Base-by-base conservation (phyloP, 2,329 filamentous ascomycete genomes). In the Xylaria sp. region DNA sequence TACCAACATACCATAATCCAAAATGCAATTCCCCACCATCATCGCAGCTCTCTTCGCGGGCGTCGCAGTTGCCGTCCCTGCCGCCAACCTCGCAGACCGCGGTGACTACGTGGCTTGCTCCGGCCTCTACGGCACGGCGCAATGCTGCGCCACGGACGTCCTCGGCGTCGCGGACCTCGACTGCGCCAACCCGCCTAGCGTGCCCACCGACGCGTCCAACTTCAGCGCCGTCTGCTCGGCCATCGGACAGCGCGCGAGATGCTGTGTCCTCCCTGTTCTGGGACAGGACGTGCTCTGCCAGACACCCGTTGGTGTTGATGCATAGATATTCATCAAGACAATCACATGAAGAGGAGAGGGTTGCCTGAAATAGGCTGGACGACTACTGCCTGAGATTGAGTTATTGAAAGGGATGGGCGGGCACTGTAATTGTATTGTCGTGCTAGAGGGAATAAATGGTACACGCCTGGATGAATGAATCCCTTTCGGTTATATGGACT, bases 111-210 rank as follows among this genome's bases (percentile, higher is more conserved):
- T 80, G 50, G 83, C 84, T 75, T 78, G 78, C 55, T 80, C 82
- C 8, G 75, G 75, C 2, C 79, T 85, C n/a, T 84, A 84, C 75
- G 79, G 78, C 71, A 84, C 78, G 25, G 74, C 87, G 1, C 84
- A 86, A 71, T 91, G 89, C 83, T 91, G 89, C 77, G 87, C 88
- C 6, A 89, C 88, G 20, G 86, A 90, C 70, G 83, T 90, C 52
- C 84, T 90, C 37, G 76, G 75, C 55, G 71, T 77, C n/a, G 76
- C 75, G 2, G 76, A 77, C 66, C 74, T 77, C 39, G 74, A 91
- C 81, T 91, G 89, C 79, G 81, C 78, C 52, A 78, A 81, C 73
- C 88, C 88, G 15, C 39, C 80, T 1, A n/a, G 65, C 0, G 72
- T 76, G 4, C 85, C 86, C 23, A 77, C 77, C 31, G 70, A 75